Conservation (phyloP, 2,329 filamentous ascomycete species). For the Aspergillus arachidicola region DNA sequence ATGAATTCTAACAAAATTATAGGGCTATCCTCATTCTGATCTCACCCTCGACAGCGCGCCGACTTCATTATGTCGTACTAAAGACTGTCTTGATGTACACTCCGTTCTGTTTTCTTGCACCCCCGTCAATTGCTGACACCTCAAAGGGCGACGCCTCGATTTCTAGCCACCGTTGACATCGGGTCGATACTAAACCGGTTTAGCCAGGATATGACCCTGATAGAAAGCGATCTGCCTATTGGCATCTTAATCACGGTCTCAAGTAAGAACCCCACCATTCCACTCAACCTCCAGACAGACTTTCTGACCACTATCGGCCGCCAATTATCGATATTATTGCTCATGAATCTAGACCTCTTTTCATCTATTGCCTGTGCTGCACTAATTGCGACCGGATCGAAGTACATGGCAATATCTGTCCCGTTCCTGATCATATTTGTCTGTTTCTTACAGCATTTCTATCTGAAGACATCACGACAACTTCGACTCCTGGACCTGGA, state of each 20-base stretch:
- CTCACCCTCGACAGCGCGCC: not conserved
- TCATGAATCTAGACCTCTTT: too few relatives aligned
- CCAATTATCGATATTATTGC: not conserved
- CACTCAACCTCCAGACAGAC: too few relatives aligned
- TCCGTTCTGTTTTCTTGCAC: too few relatives aligned
- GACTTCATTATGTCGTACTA: slow-evolving; percentile 1
- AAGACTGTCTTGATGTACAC: slow-evolving; percentile 5
- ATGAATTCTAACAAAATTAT: not conserved
- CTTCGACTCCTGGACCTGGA: too few relatives aligned
- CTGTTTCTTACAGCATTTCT: too few relatives aligned
- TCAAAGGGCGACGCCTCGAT: not conserved
- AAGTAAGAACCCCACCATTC: not conserved
- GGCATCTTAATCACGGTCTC: not conserved
- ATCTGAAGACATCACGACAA: too few relatives aligned
- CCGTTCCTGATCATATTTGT: too few relatives aligned
- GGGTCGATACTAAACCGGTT: not conserved
- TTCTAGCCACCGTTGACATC: not conserved
- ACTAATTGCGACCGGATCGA: too few relatives aligned
- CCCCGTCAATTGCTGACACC: too few relatives aligned
- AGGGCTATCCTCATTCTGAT: slow-evolving; percentile 8
- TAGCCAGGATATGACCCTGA: slow-evolving; percentile 2
- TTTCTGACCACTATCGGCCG: not conserved
- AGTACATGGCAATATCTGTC: too few relatives aligned
- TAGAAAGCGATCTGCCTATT: slow-evolving; percentile 4
- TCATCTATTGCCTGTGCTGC: too few relatives aligned